phyloP scores from a whole-genome alignment of 345 rosid species.

The Syzygium aqueum region DNA sequence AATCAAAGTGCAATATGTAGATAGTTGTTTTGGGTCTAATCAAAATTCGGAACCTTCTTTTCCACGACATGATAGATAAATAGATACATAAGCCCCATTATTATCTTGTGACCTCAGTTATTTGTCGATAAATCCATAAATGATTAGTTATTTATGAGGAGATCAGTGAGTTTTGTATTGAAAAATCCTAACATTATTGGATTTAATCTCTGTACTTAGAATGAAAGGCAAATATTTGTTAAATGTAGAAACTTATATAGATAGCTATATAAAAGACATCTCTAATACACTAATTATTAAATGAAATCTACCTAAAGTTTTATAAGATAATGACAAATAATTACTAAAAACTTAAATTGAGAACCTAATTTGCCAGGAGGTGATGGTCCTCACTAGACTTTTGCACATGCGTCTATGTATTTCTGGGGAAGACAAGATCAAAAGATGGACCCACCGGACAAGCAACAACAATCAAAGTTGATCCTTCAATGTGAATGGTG shows the following conservation, averaged over 20 bases:
- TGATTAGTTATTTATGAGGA: not conserved
- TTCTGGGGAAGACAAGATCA: not conserved
- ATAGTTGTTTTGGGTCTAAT: not conserved
- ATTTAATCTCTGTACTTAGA: not conserved
- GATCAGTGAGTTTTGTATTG: not conserved
- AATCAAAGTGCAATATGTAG: not conserved
- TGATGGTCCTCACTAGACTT: not conserved
- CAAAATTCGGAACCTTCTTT: not conserved
- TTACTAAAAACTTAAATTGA: not conserved
- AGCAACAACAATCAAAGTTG: not conserved
- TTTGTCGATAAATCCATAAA: not conserved
- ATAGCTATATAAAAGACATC: not conserved
- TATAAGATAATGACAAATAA: not conserved
- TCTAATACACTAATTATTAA: no score
- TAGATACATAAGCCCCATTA: not conserved
- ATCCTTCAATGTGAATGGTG: not conserved
- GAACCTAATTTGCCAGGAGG: not conserved
- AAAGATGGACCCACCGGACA: not conserved
- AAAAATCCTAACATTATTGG: not conserved
- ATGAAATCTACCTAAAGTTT: not conserved
- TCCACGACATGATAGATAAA: no score
- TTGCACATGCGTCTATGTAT: not conserved
- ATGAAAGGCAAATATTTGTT: not conserved
- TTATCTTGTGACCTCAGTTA: not conserved
- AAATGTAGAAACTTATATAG: not conserved